Conservation (phyloP, 306 rosid species). For the Vicia sativa region DNA sequence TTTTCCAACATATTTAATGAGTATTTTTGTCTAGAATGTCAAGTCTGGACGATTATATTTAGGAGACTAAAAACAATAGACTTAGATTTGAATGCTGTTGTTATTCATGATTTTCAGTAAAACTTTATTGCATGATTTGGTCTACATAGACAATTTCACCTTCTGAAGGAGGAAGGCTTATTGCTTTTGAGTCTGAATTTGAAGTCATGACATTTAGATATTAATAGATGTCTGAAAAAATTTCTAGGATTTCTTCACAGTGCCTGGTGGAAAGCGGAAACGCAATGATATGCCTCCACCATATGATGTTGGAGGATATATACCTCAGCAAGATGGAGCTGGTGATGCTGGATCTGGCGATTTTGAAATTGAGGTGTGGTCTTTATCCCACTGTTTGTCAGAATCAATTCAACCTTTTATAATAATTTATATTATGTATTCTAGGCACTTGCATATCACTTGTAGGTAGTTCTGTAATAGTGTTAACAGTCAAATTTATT, state of each 20-base stretch:
- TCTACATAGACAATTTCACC: neutral
- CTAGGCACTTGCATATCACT: neutral
- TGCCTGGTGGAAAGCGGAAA: conserved; percentile 88
- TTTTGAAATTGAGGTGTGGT: conserved; percentile 82
- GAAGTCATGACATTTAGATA: conserved; percentile 27
- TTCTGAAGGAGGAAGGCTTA: neutral
- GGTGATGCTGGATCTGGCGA: conserved; percentile 61
- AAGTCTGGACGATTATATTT: conserved; percentile 3
- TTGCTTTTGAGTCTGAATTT: conserved; percentile 13
- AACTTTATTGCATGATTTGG: neutral
- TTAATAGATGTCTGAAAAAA: conserved; percentile 37
- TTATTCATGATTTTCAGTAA: conserved; percentile 1
- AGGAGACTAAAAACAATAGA: conserved; percentile 1
- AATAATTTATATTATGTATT: neutral
- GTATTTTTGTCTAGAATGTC: conserved; percentile 33
- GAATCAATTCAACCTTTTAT: neutral
- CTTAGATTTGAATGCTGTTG: neutral
- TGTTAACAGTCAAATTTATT: conserved; percentile 4
- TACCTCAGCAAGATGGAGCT: conserved; percentile 99
- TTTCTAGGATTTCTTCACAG: conserved; percentile 77
- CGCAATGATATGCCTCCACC: conserved; percentile 85
- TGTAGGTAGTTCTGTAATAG: conserved; percentile 23
- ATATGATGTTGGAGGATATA: conserved; percentile 73
- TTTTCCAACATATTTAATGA: conserved; percentile 7
- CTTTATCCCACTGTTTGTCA: conserved; percentile 17